phyloP scores from a whole-genome alignment of 768 basidiomycete species.

The Boletus rubescentipes region DNA sequence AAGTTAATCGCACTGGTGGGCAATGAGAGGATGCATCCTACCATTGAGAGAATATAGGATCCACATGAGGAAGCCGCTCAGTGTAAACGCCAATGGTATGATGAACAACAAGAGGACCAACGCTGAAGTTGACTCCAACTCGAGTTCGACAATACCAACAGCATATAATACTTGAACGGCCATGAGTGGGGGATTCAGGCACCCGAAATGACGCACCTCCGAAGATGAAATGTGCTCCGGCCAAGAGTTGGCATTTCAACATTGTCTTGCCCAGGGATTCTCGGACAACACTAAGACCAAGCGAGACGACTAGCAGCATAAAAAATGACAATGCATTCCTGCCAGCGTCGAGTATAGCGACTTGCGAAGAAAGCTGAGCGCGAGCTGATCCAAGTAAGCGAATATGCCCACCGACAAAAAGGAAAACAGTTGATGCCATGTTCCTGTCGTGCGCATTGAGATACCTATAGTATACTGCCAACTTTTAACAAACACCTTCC shows the following conservation, averaged over 20 bases:
- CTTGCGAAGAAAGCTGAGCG: slow-evolving; percentile 38
- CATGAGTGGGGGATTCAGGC: slow-evolving; percentile 3
- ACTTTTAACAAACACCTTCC: slow-evolving; percentile 3
- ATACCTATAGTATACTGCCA: slow-evolving; percentile 86
- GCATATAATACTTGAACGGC: slow-evolving; percentile 75
- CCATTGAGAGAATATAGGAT: slow-evolving; percentile 90
- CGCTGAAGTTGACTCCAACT: slow-evolving; percentile 87
- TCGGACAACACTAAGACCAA: slow-evolving; percentile 89
- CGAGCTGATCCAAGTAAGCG: not conserved
- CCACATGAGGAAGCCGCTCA: slow-evolving; percentile 97
- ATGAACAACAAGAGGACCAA: slow-evolving; percentile 85
- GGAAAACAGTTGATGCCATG: slow-evolving; percentile 78
- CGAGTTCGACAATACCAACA: slow-evolving; percentile 90
- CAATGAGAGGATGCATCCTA: slow-evolving; percentile 33
- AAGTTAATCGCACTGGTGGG: not conserved
- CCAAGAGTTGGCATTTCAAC: slow-evolving; percentile 78
- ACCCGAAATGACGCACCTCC: slow-evolving; percentile 62
- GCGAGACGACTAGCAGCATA: slow-evolving; percentile 87
- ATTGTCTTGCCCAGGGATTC: slow-evolving; percentile 85
- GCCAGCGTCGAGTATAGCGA: slow-evolving; percentile 93
- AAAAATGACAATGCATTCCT: slow-evolving; percentile 95
- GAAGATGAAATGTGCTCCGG: slow-evolving; percentile 86
- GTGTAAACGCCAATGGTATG: slow-evolving; percentile 89
- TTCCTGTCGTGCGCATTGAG: slow-evolving; percentile 84
- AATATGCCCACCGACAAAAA: slow-evolving; percentile 76